These are phyloP conservation scores for Phellopilus nigrolimitatus DNA, from an alignment of 1,284 basidiomycete genomes.

Conservation along the genomic window DNA sequence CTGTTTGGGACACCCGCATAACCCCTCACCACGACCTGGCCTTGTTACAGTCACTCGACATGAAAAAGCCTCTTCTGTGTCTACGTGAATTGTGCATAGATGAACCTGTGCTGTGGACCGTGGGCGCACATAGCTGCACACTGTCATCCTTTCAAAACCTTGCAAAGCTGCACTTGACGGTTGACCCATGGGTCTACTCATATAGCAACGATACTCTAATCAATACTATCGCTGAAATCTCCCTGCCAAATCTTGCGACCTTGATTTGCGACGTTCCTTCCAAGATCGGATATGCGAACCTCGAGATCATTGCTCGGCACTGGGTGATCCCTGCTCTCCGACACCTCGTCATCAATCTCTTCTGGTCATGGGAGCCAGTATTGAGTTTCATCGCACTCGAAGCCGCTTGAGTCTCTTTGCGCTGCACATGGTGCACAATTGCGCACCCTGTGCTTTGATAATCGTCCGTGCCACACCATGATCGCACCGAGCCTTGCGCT, in stretches of 20 bases:
- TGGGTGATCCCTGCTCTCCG: constrained; percentile 10
- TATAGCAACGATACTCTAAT: background rate
- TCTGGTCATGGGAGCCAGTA: background rate
- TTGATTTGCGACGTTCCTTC: constrained; percentile 3
- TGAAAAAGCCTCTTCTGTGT: background rate
- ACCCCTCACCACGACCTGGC: background rate
- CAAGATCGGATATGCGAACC: background rate
- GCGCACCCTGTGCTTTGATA: background rate
- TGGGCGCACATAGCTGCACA: background rate
- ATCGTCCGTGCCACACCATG: background rate
- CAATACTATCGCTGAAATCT: background rate
- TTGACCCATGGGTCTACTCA: background rate
- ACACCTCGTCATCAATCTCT: background rate
- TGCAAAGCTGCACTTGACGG: constrained; percentile 1
- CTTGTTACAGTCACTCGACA: background rate
- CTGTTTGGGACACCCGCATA: background rate
- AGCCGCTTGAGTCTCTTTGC: background rate
- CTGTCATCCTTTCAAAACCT: constrained; percentile 3
- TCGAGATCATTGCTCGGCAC: background rate
- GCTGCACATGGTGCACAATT: constrained; percentile 4
- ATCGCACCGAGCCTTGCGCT: background rate
- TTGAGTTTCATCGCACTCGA: background rate
- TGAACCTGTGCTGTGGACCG: background rate
- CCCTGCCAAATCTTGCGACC: constrained; percentile 3
- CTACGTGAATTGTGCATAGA: background rate